Evolutionary conservation across 371 early-diverging fungal species (phyloP), one percentile per base, ranked within the genome.

Genomic region (Syncephalastrum sp.): DNA sequence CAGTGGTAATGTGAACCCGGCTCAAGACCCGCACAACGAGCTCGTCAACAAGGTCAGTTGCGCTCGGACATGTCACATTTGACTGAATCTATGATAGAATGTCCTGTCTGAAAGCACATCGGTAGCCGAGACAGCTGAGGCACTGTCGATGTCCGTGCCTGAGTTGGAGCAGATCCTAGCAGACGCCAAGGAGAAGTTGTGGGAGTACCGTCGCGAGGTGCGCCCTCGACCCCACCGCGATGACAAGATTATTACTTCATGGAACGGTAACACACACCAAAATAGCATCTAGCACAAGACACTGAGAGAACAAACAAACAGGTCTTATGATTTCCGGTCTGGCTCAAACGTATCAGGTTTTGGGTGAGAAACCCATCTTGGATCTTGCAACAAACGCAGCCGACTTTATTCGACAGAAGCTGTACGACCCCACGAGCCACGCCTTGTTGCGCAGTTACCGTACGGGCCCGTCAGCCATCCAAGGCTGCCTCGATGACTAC

Each of bases 221-320:
- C 65, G 88, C n/a, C 86, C 88, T 3, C 69, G 70, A 53, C 88
- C 88, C 12, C 82, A 83, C 54, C 63, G 72, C 4, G 88, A 88
- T 67, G 87, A 88, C 57, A 88, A 88, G 61, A 61, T 61, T 13
- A 42, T 82, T 13, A 72, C 75, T 8, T 60, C 77, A 2, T 82
- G 82, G 82, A 82, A 82, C 49, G 80, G 73, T 72, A 56, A 52
- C 24, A 38, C 4, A 21, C 19, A 53, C 24, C 41, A 15, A 21
- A 8, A 12, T 14, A 3, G 24, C 43, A 55, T 15, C n/a, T 42
- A 41, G 5, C 43, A 47, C 47, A 19, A 46, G 15, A 19, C 19
- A 12, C 16, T 46, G 47, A 16, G 2, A 1, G 24, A 1, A 23
- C 17, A 29, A 23, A 46, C 14, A 12, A 23, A 14, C 16, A 74